Evolutionary conservation across 352 stramenopile species (phyloP).

Genomic region (Pythium sukuiense): DNA sequence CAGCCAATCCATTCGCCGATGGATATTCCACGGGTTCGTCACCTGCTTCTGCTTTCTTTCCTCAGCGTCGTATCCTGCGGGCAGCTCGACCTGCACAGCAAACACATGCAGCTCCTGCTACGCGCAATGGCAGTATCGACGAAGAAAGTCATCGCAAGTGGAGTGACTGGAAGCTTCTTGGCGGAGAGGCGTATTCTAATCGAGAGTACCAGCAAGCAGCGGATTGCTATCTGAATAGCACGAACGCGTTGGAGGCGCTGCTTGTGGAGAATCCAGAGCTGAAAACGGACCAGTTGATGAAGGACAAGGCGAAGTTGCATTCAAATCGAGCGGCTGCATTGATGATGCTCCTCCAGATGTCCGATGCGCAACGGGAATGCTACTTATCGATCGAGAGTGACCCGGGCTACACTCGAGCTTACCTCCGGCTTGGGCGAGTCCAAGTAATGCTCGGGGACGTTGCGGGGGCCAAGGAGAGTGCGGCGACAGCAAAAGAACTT

Average conservation of each 20-base stretch:
- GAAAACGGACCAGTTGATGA: slow-evolving; percentile 41
- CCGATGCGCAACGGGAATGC: slow-evolving; percentile 72
- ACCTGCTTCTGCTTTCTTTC: slow-evolving; percentile 9
- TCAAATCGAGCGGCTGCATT: slow-evolving; percentile 74
- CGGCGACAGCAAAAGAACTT: slow-evolving; percentile 45
- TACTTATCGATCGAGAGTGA: slow-evolving; percentile 61
- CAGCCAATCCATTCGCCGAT: not conserved
- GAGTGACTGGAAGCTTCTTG: slow-evolving; percentile 62
- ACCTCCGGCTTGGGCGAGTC: slow-evolving; percentile 68
- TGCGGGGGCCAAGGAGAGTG: slow-evolving; percentile 48
- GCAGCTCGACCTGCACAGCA: slow-evolving; percentile 11
- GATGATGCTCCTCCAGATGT: slow-evolving; percentile 78
- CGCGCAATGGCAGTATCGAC: slow-evolving; percentile 14
- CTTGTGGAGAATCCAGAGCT: slow-evolving; percentile 33
- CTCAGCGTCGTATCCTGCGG: slow-evolving; percentile 19
- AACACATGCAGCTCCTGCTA: not conserved
- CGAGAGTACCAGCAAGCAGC: slow-evolving; percentile 51
- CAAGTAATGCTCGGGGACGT: slow-evolving; percentile 69
- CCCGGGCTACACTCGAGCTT: slow-evolving; percentile 67
- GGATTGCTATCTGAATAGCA: slow-evolving; percentile 42
- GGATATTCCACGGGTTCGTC: not conserved
- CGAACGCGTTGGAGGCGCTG: slow-evolving; percentile 49
- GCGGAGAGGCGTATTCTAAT: slow-evolving; percentile 45
- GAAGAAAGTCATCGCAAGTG: slow-evolving; percentile 46
- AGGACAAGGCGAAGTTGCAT: slow-evolving; percentile 82